These are phyloP conservation scores for Blastobotrys malaysiensis DNA, from an alignment of 1,139 yeast genomes.

Conservation along the genomic window DNA sequence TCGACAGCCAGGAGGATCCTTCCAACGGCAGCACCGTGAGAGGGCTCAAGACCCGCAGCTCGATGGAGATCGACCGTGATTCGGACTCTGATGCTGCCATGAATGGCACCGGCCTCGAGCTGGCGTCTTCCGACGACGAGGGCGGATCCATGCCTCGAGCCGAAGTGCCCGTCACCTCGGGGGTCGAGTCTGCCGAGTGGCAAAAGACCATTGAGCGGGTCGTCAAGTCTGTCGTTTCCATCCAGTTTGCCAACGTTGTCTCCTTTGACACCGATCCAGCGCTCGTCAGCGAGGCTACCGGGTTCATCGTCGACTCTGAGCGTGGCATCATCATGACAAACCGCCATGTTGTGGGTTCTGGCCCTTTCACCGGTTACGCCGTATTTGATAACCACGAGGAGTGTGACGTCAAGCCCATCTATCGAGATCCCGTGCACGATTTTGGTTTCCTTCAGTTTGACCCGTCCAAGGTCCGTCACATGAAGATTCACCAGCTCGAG, in stretches of 20 bases:
- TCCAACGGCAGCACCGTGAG: slow-evolving; percentile 4
- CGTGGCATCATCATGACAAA: slow-evolving; percentile 83
- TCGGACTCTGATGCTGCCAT: slow-evolving; percentile 9
- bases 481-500: slow-evolving; percentile 60
- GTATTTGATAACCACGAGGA: slow-evolving; percentile 95
- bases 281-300: slow-evolving; percentile 84
- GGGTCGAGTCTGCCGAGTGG: slow-evolving; percentile 47
- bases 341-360: slow-evolving; percentile 93
- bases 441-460: slow-evolving; percentile 81
- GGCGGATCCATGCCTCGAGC: slow-evolving; percentile 3
- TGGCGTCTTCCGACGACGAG: slow-evolving; percentile 4
- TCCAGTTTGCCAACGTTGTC: slow-evolving; percentile 82
- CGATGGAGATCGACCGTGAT: slow-evolving; percentile 13
- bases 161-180: slow-evolving; percentile 2
- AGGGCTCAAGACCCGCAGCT: slow-evolving; percentile 5
- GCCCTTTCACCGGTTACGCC: slow-evolving; percentile 86
- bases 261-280: slow-evolving; percentile 84
- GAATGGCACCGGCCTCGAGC: slow-evolving; percentile 4
- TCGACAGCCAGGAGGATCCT: slow-evolving; percentile 1
- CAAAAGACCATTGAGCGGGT: slow-evolving; percentile 76
- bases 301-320: slow-evolving; percentile 84
- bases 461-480: slow-evolving; percentile 65
- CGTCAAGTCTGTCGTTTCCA: slow-evolving; percentile 81
- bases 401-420: slow-evolving; percentile 68
- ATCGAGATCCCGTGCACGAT: slow-evolving; percentile 65